Evolutionary conservation across 2,329 filamentous ascomycete genomes (phyloP).

Genomic region (Fusarium poae): DNA sequence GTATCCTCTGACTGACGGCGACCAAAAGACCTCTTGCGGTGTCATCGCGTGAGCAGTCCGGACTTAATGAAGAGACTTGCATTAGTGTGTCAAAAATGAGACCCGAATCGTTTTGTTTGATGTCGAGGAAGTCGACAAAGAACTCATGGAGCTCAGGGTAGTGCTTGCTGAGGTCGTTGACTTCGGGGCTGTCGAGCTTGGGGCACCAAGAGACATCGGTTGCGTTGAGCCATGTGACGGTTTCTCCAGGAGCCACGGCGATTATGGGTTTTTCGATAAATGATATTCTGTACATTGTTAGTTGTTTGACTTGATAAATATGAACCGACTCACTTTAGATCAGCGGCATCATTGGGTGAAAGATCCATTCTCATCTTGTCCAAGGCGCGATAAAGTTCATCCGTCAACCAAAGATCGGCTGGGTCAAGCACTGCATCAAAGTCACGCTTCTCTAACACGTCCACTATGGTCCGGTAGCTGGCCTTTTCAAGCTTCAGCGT

Average conservation of each 20-base stretch:
- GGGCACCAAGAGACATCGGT: conserved; percentile 41
- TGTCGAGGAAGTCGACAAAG: conserved; percentile 39
- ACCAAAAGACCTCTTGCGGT: conserved; percentile 35
- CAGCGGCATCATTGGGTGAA: conserved; percentile 22
- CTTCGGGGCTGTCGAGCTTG: conserved; percentile 33
- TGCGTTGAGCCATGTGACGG: conserved; percentile 32
- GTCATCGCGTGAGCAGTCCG: conserved; percentile 31
- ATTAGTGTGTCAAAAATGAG: conserved; percentile 39
- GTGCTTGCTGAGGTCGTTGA: conserved; percentile 40
- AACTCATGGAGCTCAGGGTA: conserved; percentile 42
- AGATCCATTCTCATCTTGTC: conserved; percentile 40
- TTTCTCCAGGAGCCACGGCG: conserved; percentile 32
- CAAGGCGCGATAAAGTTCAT: conserved; percentile 35
- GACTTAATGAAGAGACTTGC: conserved; percentile 28
- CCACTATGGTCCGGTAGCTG: conserved; percentile 30
- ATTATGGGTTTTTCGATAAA: conserved; percentile 29
- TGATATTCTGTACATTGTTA: conserved; percentile 8
- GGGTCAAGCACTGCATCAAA: conserved; percentile 39
- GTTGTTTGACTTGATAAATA: rapidly evolving
- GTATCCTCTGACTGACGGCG: conserved; percentile 34
- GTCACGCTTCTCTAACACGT: conserved; percentile 38
- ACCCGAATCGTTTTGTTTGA: conserved; percentile 37
- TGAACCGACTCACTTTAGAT: conserved; percentile 31
- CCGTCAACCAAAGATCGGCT: conserved; percentile 37
- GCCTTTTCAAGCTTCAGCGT: conserved; percentile 38